These are phyloP conservation scores for Diplodia scrobiculata DNA, from an alignment of 2,329 filamentous ascomycete species.

Conservation along the genomic window DNA sequence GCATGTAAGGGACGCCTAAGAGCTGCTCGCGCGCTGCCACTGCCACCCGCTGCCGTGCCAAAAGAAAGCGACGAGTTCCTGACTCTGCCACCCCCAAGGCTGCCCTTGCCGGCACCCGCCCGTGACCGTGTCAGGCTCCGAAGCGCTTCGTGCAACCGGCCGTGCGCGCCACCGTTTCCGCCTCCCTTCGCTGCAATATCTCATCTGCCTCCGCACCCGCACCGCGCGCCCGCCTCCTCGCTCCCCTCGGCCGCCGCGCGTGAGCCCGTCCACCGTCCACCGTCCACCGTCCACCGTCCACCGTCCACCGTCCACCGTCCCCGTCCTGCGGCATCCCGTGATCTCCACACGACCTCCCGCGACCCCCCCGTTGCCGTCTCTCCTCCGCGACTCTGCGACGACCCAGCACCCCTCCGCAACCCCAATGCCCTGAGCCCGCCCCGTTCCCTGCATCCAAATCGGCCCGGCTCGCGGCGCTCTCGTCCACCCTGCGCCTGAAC, in stretches of 20 bases:
- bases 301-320: too few relatives aligned
- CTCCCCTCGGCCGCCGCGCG: conserved; percentile 9
- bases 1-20: conserved; percentile 27
- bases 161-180: conserved; percentile 29
- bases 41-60: background rate
- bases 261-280: background rate
- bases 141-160: conserved; percentile 27
- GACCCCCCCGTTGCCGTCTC: conserved; percentile 27
- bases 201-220: conserved; percentile 14
- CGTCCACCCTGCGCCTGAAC: conserved; percentile 14
- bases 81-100: background rate
- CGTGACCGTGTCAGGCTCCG: conserved; percentile 27
- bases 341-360: conserved; percentile 31
- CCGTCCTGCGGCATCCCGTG: conserved; percentile 6
- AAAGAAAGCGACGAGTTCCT: conserved; percentile 9
- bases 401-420: conserved; percentile 11
- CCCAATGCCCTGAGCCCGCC: conserved; percentile 25
- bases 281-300: background rate
- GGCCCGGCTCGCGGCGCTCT: conserved; percentile 14
- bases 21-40: background rate
- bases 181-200: conserved; percentile 27
- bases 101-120: conserved; percentile 28
- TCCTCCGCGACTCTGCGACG: conserved; percentile 25
- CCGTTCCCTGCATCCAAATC: conserved; percentile 25
- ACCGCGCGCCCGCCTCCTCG: conserved; percentile 3